Evolutionary conservation across 1,284 basidiomycete species (phyloP).

Genomic region (Apiotrichum veenhuisii): DNA sequence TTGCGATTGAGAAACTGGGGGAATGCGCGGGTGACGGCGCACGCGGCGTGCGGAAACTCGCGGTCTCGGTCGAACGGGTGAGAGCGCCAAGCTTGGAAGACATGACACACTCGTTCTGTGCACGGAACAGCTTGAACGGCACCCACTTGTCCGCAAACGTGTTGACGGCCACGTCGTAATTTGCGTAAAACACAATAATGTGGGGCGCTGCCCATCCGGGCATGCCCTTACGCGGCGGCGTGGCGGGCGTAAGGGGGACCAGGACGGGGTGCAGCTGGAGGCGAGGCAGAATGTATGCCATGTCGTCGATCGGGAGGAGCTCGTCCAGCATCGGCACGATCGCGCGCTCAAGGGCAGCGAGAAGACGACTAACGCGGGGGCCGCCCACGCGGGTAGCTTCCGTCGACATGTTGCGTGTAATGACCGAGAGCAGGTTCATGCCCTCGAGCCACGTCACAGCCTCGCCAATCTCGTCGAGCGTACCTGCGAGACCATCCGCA

Average conservation of each 20-base stretch:
- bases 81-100: slow-evolving; percentile 28
- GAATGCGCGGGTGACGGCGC: slow-evolving; percentile 4
- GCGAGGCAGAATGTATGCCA: slow-evolving; percentile 44
- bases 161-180: slow-evolving; percentile 49
- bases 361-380: slow-evolving; percentile 30
- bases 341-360: slow-evolving; percentile 37
- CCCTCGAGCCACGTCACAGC: slow-evolving; percentile 45
- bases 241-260: slow-evolving; percentile 39
- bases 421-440: slow-evolving; percentile 44
- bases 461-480: slow-evolving; percentile 49
- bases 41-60: slow-evolving; percentile 2
- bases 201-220: slow-evolving; percentile 43
- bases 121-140: slow-evolving; percentile 51
- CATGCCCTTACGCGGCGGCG: slow-evolving; percentile 16
- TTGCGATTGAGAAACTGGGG: slow-evolving; percentile 2
- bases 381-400: slow-evolving; percentile 22
- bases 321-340: slow-evolving; percentile 48
- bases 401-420: slow-evolving; percentile 38
- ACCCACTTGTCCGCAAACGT: slow-evolving; percentile 49
- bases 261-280: slow-evolving; percentile 42
- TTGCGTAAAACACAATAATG: slow-evolving; percentile 50
- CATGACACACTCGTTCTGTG: slow-evolving; percentile 50
- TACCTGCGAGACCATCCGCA: slow-evolving; percentile 26
- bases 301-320: slow-evolving; percentile 41
- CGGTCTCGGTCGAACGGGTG: slow-evolving; percentile 5